Evolutionary conservation across 2,329 filamentous ascomycete species (phyloP), one percentile per base, ranked within the genome.

Genomic region (Neonectria punicea): DNA sequence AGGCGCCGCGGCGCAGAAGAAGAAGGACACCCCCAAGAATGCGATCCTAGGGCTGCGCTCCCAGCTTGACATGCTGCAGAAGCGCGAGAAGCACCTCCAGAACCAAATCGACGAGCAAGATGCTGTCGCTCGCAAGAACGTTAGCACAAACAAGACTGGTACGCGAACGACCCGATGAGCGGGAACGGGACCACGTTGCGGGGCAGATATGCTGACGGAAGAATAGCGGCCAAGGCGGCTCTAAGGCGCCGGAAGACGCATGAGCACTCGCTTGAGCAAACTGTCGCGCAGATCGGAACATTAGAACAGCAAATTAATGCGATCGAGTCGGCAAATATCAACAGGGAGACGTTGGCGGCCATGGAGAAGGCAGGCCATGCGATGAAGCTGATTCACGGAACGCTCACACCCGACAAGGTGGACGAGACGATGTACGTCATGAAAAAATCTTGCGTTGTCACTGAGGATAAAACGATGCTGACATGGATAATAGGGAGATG

Each of bases 241-340:
- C 84, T 99, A 70, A 89, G 93, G 84, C 90, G 95, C 80, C 98
- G 98, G 89, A 98, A 99, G 88, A 87, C 90, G 73, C 93, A 96
- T 76, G 94, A 98, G 81, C 92, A 94, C 80, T 93, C 93, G 61
- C 88, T 98, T 64, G 93, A 97, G 72, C 94, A 98, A 82, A 98
- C 95, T 1, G 87, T 89, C 65, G 89, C 92, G 34, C 95, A 98
- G 82, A 97, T 98, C 76, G 89, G 90, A 74, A 97, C 96, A 22
- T 86, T 99, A 49, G 96, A 99, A 80, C 92, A 94, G 77, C 94
- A 99, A 80, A 97, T 98, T 77, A 96, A 96, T 80, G 91, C 93
- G 65, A 98, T 99, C 84, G 96, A 99, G 82, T 93, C 94, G 53
- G 96, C 96, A 67, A 99, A 98, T 80, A 98, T 99, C 85, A 99